Conservation (phyloP, 257 asterid species). For the Henckelia pumila region DNA sequence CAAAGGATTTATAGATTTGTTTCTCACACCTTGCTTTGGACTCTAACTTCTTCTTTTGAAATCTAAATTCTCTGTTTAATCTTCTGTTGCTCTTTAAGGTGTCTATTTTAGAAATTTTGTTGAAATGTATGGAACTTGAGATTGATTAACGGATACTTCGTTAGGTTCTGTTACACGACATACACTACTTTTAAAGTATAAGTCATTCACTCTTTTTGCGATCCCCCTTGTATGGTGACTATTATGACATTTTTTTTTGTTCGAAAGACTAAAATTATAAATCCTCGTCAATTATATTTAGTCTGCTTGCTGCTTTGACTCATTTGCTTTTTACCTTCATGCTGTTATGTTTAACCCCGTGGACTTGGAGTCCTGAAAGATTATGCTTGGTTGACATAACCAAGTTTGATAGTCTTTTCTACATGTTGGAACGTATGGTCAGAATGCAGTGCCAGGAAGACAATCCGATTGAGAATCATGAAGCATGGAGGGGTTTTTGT, state of each 20-base stretch:
- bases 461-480: neutral
- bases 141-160: neutral
- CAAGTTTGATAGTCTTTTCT: neutral
- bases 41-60: neutral
- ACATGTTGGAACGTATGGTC: neutral
- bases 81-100: neutral
- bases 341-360: neutral
- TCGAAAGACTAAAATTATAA: neutral
- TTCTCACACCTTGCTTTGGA: neutral
- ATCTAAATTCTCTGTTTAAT: neutral
- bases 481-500: neutral
- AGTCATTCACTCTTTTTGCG: too few species aligned
- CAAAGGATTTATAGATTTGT: constrained; percentile 1
- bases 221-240: neutral
- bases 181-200: too few species aligned
- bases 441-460: neutral
- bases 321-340: neutral
- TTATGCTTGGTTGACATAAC: constrained; percentile 2
- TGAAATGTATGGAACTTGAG: neutral
- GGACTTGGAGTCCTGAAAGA: neutral
- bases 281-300: neutral
- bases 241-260: neutral
- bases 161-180: neutral
- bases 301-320: neutral
- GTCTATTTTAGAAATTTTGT: too few species aligned